phyloP scores from a whole-genome alignment of 2,329 filamentous ascomycete genomes.

The Fusarium luffae region DNA sequence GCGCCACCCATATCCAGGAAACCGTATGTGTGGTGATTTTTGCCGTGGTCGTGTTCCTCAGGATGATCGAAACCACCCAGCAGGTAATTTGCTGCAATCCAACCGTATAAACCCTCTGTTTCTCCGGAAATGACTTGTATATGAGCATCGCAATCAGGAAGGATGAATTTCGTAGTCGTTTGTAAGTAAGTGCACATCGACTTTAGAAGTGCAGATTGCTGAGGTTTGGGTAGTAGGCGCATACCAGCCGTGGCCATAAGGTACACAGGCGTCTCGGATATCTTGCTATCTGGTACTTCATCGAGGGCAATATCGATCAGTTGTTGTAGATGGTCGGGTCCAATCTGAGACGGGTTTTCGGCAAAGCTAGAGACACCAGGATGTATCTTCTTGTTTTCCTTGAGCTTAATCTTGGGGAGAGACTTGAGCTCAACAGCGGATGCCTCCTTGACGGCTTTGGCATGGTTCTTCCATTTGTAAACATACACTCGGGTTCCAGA shows the following conservation, averaged over 20 bases:
- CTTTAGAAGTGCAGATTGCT: conserved; percentile 78
- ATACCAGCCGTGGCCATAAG: conserved; percentile 96
- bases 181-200: conserved; percentile 87
- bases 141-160: conserved; percentile 90
- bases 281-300: conserved; percentile 79
- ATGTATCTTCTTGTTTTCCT: conserved; percentile 92
- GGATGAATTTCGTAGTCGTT: conserved; percentile 78
- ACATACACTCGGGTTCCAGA: conserved; percentile 95
- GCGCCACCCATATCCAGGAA: conserved; percentile 99
- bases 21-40: conserved; percentile 92
- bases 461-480: conserved; percentile 89
- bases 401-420: conserved; percentile 83
- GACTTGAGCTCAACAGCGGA: conserved; percentile 61
- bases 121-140: conserved; percentile 96
- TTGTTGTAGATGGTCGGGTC: conserved; percentile 80
- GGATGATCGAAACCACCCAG: conserved; percentile 89
- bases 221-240: conserved; percentile 79
- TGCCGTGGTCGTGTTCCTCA: conserved; percentile 80
- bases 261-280: conserved; percentile 89
- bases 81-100: conserved; percentile 96
- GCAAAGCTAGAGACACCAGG: conserved; percentile 94
- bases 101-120: conserved; percentile 95
- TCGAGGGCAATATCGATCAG: conserved; percentile 85
- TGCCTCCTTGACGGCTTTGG: conserved; percentile 68
- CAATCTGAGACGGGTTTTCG: conserved; percentile 78